Evolutionary conservation across 2,329 filamentous ascomycete species (phyloP), one percentile per base, ranked within the genome.

Genomic region (Beauveria sp.): DNA sequence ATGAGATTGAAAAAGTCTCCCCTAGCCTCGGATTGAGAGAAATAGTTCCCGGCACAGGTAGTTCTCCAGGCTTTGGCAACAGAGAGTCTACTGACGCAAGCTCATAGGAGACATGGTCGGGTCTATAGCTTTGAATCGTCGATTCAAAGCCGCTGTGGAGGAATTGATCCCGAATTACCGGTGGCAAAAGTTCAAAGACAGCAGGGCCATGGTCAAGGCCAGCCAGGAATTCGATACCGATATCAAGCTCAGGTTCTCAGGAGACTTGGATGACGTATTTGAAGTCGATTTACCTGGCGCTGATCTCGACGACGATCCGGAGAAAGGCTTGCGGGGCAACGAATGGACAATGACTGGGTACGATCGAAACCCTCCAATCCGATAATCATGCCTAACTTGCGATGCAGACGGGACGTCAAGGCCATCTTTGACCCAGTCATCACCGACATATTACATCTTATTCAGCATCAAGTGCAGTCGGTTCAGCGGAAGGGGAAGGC

Each of bases 41-140:
- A 53, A 20, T 70, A 0, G 66, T 70, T 10, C 67, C 66, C 0
- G 67, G 69, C 5, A 65, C 59, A 55, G 68, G 68, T 67, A 61
- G 0, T 20, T 12, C 20, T 20, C 12, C 6, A 7, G 2, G 3
- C 18, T 43, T 28, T 34, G 28, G 3, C 30, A 42, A 2, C 22
- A 20, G 26, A 12, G 3, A 22, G 10, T 20, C 6, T 53, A 8
- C 52, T 55, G 16, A 49, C 49, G 26, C 14, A 4, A 28, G 1
- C 20, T 10, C 14, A 12, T n/a, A 67, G 65, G 65, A 3, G 66
- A 64, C 1, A 70, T 67, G 67, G 63, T 64, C 5, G 68, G 68
- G 1, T 70, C 67, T 14, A 38, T 70, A 0, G 65, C 63, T 0
- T 58, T 70, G 2, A 70, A 70, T 42, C 42, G 61, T 10, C 58